Evolutionary conservation across 164 flowering plant species (phyloP).

Genomic region (Vitis cinerea): DNA sequence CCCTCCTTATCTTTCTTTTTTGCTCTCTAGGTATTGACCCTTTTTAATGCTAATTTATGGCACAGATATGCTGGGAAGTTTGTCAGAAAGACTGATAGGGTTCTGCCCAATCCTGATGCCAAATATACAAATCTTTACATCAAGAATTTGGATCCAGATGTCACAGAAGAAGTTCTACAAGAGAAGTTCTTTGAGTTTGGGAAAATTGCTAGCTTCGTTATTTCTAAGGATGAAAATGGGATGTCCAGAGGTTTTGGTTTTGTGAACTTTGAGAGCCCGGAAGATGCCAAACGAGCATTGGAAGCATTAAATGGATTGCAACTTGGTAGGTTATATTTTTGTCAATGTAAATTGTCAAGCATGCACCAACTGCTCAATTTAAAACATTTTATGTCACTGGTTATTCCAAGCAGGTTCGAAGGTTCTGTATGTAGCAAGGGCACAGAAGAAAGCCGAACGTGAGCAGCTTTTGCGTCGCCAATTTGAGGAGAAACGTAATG

Average conservation of each 20-base stretch:
- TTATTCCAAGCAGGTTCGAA: slow-evolving; percentile 54
- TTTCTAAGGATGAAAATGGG: slow-evolving; percentile 65
- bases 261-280: slow-evolving; percentile 74
- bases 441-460: slow-evolving; percentile 84
- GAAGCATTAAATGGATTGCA: slow-evolving; percentile 69
- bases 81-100: slow-evolving; percentile 63
- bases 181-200: slow-evolving; percentile 78
- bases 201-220: slow-evolving; percentile 49
- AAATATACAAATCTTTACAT: slow-evolving; percentile 76
- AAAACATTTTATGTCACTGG: neutral
- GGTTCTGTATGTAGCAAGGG: slow-evolving; percentile 75
- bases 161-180: slow-evolving; percentile 55
- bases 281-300: slow-evolving; percentile 67
- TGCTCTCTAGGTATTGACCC: too few species aligned
- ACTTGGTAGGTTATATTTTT: slow-evolving; percentile 45
- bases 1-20: too few species aligned
- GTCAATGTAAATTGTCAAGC: neutral
- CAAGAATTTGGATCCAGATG: slow-evolving; percentile 69
- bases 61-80: slow-evolving; percentile 71
- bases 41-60: neutral
- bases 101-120: slow-evolving; percentile 41
- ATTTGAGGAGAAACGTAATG: slow-evolving; percentile 74
- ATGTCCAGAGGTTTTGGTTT: slow-evolving; percentile 89
- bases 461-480: slow-evolving; percentile 57
- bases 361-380: neutral